Evolutionary conservation across 169 alveolate species (phyloP), one percentile per base, ranked within the genome.

Genomic region (Fabrea salina): DNA sequence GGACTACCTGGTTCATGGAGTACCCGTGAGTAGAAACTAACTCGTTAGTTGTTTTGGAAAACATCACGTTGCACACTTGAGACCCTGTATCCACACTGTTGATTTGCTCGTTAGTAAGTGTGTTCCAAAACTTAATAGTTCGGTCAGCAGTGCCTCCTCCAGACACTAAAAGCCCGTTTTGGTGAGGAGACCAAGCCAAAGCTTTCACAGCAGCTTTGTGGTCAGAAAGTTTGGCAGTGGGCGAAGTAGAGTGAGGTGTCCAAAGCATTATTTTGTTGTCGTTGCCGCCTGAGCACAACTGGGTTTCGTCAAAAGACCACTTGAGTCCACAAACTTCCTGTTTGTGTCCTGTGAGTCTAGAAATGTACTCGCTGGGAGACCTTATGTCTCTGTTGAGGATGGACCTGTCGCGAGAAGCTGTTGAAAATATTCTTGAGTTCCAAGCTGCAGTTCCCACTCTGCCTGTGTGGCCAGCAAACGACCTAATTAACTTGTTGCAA

Each of bases 121-220:
- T 96, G 89, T 97, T 95, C 98, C 98, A 98, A 71, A 96, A 94
- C 33, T 97, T 94, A n/a, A 98, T 97, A 70, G 97, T 91, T 74
- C 98, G 89, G 88, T 98, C 99, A 22, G 98, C 98, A 11, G 99
- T 96, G 3, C 99, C 99, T 16, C 99, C 99, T 3, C 99, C 99
- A 11, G 97, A 88, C 25, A 98, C 98, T 32, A 98, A 85, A 35
- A 96, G 87, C 47, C 96, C 96, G 74, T 92, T 89, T 86, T 96
- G 95, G 82, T 96, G 99, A 0, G 99, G 99, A 51, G 96, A 91
- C 99, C 99, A 98, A 1, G 98, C 97, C 13, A 98, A 85, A 25
- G 99, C 99, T 85, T 94, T 96, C 2, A 96, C 98, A 11, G 99
- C 97, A 53, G 99, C 98, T 35, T 82, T 70, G 72, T 94, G 98